These are phyloP conservation scores for Ascochyta rabiei DNA, from an alignment of 2,329 filamentous ascomycete genomes.

Conservation along the genomic window DNA sequence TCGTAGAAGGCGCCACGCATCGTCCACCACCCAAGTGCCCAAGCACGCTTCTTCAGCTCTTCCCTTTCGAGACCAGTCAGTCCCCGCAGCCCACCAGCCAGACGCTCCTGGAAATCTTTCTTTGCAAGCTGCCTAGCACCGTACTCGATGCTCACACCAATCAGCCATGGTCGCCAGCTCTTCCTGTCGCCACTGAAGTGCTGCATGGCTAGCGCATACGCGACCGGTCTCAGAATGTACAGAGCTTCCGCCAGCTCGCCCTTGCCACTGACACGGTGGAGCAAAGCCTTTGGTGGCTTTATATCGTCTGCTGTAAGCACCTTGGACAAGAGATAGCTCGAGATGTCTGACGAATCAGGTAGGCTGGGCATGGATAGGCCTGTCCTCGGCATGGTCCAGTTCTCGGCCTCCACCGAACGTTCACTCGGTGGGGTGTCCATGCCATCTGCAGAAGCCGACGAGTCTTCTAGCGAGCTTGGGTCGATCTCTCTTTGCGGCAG, in stretches of 20 bases:
- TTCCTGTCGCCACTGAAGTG: slow-evolving; percentile 72
- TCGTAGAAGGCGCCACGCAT: slow-evolving; percentile 99
- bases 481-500: slow-evolving; percentile 85
- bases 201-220: slow-evolving; percentile 84
- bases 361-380: slow-evolving; percentile 83
- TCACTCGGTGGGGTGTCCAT: slow-evolving; percentile 55
- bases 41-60: slow-evolving; percentile 85
- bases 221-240: slow-evolving; percentile 85
- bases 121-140: slow-evolving; percentile 84
- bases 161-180: slow-evolving; percentile 90
- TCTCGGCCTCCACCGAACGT: slow-evolving; percentile 51
- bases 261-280: slow-evolving; percentile 76
- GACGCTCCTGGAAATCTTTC: slow-evolving; percentile 65
- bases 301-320: slow-evolving; percentile 96
- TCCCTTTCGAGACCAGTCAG: slow-evolving; percentile 86
- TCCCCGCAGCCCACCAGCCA: slow-evolving; percentile 74
- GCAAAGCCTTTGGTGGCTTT: slow-evolving; percentile 83
- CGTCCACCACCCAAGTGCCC: slow-evolving; percentile 92
- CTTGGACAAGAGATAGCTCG: slow-evolving; percentile 83
- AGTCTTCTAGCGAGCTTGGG: slow-evolving; percentile 64
- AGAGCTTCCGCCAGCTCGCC: slow-evolving; percentile 88
- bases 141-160: slow-evolving; percentile 84
- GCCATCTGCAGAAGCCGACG: slow-evolving; percentile 52
- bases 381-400: slow-evolving; percentile 93
- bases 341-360: slow-evolving; percentile 81